Conservation (phyloP, 2,329 filamentous ascomycete species). For the Phialocephala sp. region DNA sequence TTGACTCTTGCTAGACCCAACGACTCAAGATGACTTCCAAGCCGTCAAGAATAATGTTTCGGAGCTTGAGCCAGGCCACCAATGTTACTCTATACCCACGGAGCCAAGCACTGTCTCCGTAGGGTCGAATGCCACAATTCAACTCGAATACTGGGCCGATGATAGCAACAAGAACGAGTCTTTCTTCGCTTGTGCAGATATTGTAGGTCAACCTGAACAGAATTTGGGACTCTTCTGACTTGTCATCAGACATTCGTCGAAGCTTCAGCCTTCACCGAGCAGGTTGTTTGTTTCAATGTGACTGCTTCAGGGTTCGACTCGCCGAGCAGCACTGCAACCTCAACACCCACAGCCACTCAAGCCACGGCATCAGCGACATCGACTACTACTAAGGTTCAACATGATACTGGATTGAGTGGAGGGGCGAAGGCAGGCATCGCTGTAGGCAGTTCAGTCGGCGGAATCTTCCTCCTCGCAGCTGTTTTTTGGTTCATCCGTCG, state of each 20-base stretch:
- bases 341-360: conserved; percentile 6
- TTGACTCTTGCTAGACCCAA: conserved; percentile 44
- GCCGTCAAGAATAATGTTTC: conserved; percentile 45
- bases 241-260: conserved; percentile 46
- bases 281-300: conserved; percentile 30
- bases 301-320: conserved; percentile 27
- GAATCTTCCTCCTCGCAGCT: conserved; percentile 21
- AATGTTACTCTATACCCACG: conserved; percentile 49
- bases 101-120: conserved; percentile 44
- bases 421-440: conserved; percentile 38
- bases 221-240: background rate
- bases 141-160: conserved; percentile 53
- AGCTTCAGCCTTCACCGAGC: conserved; percentile 33
- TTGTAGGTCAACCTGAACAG: conserved; percentile 39
- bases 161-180: conserved; percentile 50
- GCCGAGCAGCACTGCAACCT: conserved; percentile 10
- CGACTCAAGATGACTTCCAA: conserved; percentile 50
- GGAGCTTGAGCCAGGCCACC: conserved; percentile 52
- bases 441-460: conserved; percentile 37
- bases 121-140: conserved; percentile 55
- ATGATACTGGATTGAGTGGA: conserved; percentile 12
- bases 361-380: conserved; percentile 14
- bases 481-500: conserved; percentile 32
- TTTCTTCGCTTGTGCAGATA: conserved; percentile 57
- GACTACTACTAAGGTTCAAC: background rate